Conservation (phyloP, 2,329 filamentous ascomycete species). For the Aspergillus tanneri region DNA sequence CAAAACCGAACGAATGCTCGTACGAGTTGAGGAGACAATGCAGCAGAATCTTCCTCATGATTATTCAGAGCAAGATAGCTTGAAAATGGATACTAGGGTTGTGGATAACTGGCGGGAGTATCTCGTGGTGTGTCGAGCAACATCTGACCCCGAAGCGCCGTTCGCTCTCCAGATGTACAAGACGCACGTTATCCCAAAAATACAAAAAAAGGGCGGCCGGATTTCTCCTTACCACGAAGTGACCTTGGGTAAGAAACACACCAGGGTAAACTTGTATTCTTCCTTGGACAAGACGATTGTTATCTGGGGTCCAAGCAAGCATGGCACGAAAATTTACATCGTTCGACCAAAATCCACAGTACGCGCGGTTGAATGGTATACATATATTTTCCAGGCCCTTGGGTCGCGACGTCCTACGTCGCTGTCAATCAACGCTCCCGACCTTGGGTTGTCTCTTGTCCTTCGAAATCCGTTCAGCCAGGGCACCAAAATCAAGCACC, state of each 20-base stretch:
- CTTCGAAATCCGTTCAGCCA: slow-evolving; percentile 61
- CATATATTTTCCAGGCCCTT: slow-evolving; percentile 60
- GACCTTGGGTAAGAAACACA: slow-evolving; percentile 53
- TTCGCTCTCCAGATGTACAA: slow-evolving; percentile 62
- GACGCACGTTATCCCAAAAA: slow-evolving; percentile 62
- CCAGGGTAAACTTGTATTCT: slow-evolving; percentile 63
- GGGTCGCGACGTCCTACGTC: slow-evolving; percentile 58
- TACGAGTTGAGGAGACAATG: slow-evolving; percentile 57
- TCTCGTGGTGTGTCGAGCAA: slow-evolving; percentile 60
- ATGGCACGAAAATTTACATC: slow-evolving; percentile 60
- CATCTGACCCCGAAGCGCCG: slow-evolving; percentile 53
- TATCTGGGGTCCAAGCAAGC: slow-evolving; percentile 57
- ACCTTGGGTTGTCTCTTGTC: slow-evolving; percentile 59
- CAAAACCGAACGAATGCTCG: slow-evolving; percentile 68
- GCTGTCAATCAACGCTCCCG: slow-evolving; percentile 62
- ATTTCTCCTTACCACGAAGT: slow-evolving; percentile 59
- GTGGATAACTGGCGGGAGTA: slow-evolving; percentile 67
- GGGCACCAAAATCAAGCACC: slow-evolving; percentile 30
- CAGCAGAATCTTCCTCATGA: slow-evolving; percentile 57
- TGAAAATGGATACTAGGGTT: slow-evolving; percentile 57
- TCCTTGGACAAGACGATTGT: slow-evolving; percentile 67
- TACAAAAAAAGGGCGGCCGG: slow-evolving; percentile 54
- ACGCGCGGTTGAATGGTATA: slow-evolving; percentile 67
- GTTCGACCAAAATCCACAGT: slow-evolving; percentile 61
- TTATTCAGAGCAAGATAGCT: slow-evolving; percentile 63